phyloP scores from a whole-genome alignment of 441 rosid genomes.

The Cnidoscolus chayamansa region DNA sequence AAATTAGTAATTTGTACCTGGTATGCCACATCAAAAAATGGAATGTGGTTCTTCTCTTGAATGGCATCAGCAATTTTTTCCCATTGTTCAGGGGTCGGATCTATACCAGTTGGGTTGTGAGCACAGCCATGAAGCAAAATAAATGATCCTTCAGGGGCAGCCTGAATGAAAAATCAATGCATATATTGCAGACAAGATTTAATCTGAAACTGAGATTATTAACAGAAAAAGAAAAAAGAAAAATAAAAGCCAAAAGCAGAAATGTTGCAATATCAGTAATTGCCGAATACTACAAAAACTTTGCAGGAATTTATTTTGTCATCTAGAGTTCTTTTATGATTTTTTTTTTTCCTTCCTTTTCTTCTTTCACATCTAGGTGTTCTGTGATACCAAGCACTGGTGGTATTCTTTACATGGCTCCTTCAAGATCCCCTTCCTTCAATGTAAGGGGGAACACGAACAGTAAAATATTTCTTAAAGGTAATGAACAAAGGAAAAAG shows the following conservation, averaged over 20 bases:
- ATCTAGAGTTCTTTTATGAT: not conserved
- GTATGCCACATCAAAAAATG: conserved; percentile 95
- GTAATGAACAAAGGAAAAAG: not conserved
- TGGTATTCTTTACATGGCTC: not conserved
- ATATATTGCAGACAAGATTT: conserved; percentile 6
- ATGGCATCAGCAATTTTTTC: conserved; percentile 79
- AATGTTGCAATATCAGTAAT: not conserved
- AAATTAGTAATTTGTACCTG: conserved; percentile 50
- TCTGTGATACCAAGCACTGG: not conserved
- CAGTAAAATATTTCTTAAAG: not conserved
- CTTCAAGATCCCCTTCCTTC: not conserved
- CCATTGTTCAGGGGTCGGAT: conserved; percentile 95
- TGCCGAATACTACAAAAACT: not conserved
- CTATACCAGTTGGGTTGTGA: conserved; percentile 98
- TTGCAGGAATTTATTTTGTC: not conserved
- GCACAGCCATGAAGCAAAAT: conserved; percentile 98
- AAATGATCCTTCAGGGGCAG: conserved; percentile 91
- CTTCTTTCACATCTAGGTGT: not conserved
- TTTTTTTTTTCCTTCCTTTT: not conserved
- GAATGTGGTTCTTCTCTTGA: conserved; percentile 90
- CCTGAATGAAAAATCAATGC: conserved; percentile 41
- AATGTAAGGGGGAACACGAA: not conserved
- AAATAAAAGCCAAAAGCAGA: not conserved
- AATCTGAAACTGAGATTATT: not conserved
- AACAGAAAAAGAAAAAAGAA: not conserved